Conservation (phyloP, 768 basidiomycete species). For the Tylopilus balloui region DNA sequence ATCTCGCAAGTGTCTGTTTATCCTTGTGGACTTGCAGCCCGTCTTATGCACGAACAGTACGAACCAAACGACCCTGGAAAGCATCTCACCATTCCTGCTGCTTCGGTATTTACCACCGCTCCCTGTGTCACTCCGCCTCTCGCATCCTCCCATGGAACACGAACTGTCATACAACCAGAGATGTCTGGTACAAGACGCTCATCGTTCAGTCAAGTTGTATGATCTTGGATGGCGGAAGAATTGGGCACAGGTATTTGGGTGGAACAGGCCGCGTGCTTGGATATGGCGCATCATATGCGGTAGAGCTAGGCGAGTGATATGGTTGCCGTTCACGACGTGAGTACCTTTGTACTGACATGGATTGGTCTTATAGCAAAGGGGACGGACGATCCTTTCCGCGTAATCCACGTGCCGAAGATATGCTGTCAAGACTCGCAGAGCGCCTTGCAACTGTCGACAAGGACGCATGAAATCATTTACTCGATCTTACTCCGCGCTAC, state of each 20-base stretch:
- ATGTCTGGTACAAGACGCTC: conserved; percentile 58
- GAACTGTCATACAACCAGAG: conserved; percentile 66
- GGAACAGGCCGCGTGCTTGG: conserved; percentile 49
- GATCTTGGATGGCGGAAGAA: conserved; percentile 73
- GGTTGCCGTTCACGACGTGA: background rate
- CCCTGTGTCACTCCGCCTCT: conserved; percentile 45
- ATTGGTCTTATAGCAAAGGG: conserved; percentile 42
- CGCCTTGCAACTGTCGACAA: conserved; percentile 58
- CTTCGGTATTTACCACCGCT: conserved; percentile 66
- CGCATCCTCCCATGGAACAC: conserved; percentile 68
- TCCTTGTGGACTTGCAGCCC: background rate
- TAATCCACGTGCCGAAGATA: conserved; percentile 62
- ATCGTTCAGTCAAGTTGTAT: conserved; percentile 57
- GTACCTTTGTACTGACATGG: background rate
- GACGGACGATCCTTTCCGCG: conserved; percentile 66
- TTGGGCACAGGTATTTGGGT: conserved; percentile 65
- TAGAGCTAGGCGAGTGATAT: conserved; percentile 53
- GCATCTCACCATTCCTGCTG: conserved; percentile 69
- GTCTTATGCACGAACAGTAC: conserved; percentile 41
- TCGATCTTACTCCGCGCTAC: background rate
- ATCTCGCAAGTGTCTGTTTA: conserved; percentile 48
- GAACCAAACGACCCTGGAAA: conserved; percentile 83
- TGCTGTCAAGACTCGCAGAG: conserved; percentile 60
- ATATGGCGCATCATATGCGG: conserved; percentile 52
- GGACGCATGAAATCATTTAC: conserved; percentile 31